A percentile compares a stretch with the other conserved stretches of the same genome.
Evolutionary conservation across 495 filamentous ascomycete species (phyloP).

Genomic region (Symbiotaphrina buchneri): DNA sequence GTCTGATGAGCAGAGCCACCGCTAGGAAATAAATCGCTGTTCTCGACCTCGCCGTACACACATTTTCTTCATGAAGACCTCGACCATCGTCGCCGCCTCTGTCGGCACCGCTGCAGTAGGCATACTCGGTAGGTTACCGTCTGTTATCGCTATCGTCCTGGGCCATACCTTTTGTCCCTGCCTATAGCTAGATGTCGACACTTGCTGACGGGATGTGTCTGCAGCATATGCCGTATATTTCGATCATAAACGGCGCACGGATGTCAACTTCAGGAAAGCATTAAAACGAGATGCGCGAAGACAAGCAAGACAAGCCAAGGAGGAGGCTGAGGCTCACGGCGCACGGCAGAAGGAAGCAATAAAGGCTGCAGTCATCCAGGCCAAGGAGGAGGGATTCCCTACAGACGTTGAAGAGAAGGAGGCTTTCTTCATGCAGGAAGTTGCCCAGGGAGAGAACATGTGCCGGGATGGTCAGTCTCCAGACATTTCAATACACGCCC

Average conservation of each 20-base stretch:
- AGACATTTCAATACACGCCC: neutral
- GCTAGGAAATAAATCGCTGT: no score
- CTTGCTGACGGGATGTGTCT: neutral
- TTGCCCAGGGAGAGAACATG: slow-evolving; percentile 63
- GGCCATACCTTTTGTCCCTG: neutral
- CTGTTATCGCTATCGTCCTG: neutral
- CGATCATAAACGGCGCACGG: slow-evolving; percentile 73
- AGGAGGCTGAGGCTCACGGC: slow-evolving; percentile 43
- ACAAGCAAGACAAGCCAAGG: slow-evolving; percentile 52
- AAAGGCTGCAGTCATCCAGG: slow-evolving; percentile 44
- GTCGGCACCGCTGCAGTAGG: slow-evolving; percentile 56
- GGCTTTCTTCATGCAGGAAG: slow-evolving; percentile 84
- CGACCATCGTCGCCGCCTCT: slow-evolving; percentile 49
- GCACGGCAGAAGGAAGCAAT: slow-evolving; percentile 50
- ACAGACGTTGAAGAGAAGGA: slow-evolving; percentile 78
- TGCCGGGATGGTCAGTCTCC: slow-evolving; percentile 37
- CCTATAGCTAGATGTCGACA: neutral
- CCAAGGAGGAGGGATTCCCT: slow-evolving; percentile 81
- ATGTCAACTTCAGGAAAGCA: slow-evolving; percentile 66
- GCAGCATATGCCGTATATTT: slow-evolving; percentile 75
- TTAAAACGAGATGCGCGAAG: slow-evolving; percentile 65
- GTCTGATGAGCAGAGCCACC: no score
- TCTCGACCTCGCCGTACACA: slow-evolving; percentile 16
- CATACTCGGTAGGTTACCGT: slow-evolving; percentile 35
- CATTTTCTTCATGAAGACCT: slow-evolving; percentile 40